Percentiles rank a stretch among this genome's conserved stretches.
Conservation (phyloP, 768 basidiomycete genomes). For the Solioccasus polychromus region DNA sequence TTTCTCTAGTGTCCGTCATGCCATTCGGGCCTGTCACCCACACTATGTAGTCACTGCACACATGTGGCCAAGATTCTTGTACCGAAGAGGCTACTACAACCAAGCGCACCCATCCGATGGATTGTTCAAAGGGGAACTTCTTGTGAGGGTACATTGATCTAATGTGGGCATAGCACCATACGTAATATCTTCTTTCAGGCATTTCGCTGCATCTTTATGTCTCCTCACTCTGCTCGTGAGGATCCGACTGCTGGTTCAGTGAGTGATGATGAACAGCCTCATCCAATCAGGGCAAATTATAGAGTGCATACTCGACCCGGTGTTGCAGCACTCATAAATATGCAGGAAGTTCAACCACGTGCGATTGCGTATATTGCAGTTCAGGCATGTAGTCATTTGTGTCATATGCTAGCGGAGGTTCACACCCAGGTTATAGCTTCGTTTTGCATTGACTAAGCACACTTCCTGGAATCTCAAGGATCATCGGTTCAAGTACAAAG, state of each 20-base stretch:
- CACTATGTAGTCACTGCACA: not conserved
- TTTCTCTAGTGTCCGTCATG: not conserved
- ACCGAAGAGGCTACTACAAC: not conserved
- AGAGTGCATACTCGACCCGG: too few species aligned
- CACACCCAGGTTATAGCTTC: conserved; percentile 1
- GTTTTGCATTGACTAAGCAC: conserved; percentile 9
- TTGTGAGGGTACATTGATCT: not conserved
- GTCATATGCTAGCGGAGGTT: not conserved
- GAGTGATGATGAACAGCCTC: too few species aligned
- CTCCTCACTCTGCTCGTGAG: not conserved
- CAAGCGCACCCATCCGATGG: not conserved
- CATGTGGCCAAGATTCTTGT: conserved; percentile 3
- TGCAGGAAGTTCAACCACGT: not conserved
- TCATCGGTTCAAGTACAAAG: conserved; percentile 2
- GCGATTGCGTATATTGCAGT: conserved; percentile 5
- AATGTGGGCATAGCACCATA: too few species aligned
- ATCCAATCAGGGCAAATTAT: not conserved
- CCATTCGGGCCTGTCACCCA: not conserved
- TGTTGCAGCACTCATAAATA: not conserved
- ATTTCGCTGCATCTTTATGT: conserved; percentile 2
- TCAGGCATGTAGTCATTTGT: too few species aligned
- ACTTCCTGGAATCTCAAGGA: conserved; percentile 3
- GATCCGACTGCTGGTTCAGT: too few species aligned
- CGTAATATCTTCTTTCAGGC: too few species aligned
- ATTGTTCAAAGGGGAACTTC: not conserved